A percentile compares a stretch with the other conserved stretches of the same genome.
phyloP scores from a whole-genome alignment of 1,139 yeast species.

The Torulaspora globosa region DNA sequence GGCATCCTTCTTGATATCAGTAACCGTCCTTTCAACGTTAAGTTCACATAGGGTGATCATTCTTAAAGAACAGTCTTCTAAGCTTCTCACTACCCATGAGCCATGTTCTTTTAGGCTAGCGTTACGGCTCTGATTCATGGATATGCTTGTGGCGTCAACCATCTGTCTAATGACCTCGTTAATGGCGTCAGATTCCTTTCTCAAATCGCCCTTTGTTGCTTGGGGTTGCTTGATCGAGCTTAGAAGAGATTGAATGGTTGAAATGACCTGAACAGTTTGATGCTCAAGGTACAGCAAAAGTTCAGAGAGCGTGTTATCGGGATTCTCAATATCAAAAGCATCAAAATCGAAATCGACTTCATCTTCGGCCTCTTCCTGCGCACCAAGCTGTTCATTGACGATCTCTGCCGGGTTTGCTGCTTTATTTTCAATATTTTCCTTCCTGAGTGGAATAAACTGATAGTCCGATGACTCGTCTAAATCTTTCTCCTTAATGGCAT shows the following conservation, averaged over 20 bases:
- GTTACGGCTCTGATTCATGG: slow-evolving; percentile 83
- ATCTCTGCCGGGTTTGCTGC: slow-evolving; percentile 6
- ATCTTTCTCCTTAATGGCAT: slow-evolving; percentile 6
- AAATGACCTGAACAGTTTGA: slow-evolving; percentile 88
- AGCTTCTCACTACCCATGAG: slow-evolving; percentile 78
- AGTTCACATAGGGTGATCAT: slow-evolving; percentile 62
- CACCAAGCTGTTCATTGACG: slow-evolving; percentile 4
- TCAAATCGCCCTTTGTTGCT: slow-evolving; percentile 69
- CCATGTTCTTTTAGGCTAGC: slow-evolving; percentile 85
- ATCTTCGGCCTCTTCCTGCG: slow-evolving; percentile 21
- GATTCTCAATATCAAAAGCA: slow-evolving; percentile 75
- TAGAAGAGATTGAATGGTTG: slow-evolving; percentile 79
- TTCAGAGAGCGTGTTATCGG: slow-evolving; percentile 83
- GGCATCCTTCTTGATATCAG: slow-evolving; percentile 47
- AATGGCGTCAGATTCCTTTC: slow-evolving; percentile 69
- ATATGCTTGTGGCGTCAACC: slow-evolving; percentile 84
- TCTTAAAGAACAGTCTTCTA: slow-evolving; percentile 80
- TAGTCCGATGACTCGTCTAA: slow-evolving; percentile 13
- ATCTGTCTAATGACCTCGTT: slow-evolving; percentile 74
- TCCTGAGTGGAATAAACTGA: slow-evolving; percentile 8
- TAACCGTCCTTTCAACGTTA: slow-evolving; percentile 36
- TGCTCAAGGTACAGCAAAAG: slow-evolving; percentile 83
- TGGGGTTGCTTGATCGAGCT: slow-evolving; percentile 72
- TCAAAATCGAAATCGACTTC: slow-evolving; percentile 55
- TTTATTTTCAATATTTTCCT: slow-evolving; percentile 4